Percentiles rank a stretch among this genome's conserved stretches.
phyloP scores from a whole-genome alignment of 1,284 basidiomycete genomes.

The Hymenochaete sp. region DNA sequence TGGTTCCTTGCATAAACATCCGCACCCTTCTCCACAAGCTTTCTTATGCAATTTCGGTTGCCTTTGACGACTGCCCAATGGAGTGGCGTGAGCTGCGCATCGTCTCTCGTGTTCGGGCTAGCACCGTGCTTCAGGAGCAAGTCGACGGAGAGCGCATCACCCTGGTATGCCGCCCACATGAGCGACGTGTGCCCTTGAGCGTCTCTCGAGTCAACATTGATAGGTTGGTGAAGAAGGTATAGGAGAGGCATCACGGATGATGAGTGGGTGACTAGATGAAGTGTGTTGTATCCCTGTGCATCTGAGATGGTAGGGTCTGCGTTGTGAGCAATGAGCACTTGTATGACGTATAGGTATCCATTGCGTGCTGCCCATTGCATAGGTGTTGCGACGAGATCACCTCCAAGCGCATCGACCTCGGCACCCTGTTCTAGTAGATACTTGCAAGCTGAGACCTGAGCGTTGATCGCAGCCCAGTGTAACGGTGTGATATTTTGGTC shows the following conservation, averaged over 20 bases:
- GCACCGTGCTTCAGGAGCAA: constrained; percentile 86
- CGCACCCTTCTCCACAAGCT: constrained; percentile 78
- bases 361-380: constrained; percentile 98
- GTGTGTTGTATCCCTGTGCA: constrained; percentile 92
- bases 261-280: constrained; percentile 93
- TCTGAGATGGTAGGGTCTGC: constrained; percentile 91
- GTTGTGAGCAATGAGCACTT: constrained; percentile 79
- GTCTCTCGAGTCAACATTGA: constrained; percentile 84
- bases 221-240: constrained; percentile 87
- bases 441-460: constrained; percentile 70
- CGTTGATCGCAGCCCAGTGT: constrained; percentile 96
- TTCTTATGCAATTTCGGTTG: constrained; percentile 78
- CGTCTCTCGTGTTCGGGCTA: constrained; percentile 67
- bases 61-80: constrained; percentile 99
- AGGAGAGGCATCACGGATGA: constrained; percentile 90
- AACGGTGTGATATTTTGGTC: constrained; percentile 89
- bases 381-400: constrained; percentile 92
- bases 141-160: constrained; percentile 92
- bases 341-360: constrained; percentile 91
- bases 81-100: constrained; percentile 79
- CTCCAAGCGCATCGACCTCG: constrained; percentile 88
- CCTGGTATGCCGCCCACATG: constrained; percentile 99
- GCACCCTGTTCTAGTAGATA: constrained; percentile 91
- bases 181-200: constrained; percentile 89
- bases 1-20: constrained; percentile 78